Base-by-base conservation (phyloP, 2,329 filamentous ascomycete species). In the Botrytis elliptica region DNA sequence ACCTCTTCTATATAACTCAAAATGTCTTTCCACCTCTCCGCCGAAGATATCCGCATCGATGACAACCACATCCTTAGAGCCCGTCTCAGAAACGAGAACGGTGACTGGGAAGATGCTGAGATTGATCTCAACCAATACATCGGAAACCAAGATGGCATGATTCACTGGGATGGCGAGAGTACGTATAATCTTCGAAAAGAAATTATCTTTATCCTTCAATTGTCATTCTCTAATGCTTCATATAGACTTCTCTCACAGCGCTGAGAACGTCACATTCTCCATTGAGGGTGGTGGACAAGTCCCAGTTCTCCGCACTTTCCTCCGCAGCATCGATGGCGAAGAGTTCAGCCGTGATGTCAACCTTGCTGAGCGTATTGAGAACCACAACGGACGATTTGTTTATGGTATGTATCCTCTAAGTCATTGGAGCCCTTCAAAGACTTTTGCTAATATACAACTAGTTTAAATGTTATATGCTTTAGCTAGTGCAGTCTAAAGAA, bases 51-150 rank as follows among this genome's bases (percentile, higher is more conserved):
- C 77, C 75, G 77, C 64, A 85, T 89, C 38, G 86, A 82, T 33
- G 76, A 79, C 1, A 83, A 86, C 36, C 87, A 88, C 55, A 78
- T 90, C 63, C 86, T 90, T 64, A 86, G 87, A 29, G 88, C 87
- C 55, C 74, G 65, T 0, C 83, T 90, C 46, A 77, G 74, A 57
- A 83, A 84, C 46, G 67, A 79, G 1, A 82, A 86, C 0, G 87
- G 87, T 57, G 82, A 88, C 29, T 71, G 73, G 1, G 74, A 82
- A 2, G 74, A 80, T 10, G 81, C 83, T 55, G 84, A 90, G 77
- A 76, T 90, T 76, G 90, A 90, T 82, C 84, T 90, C 9, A 80
- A 84, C 4, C 87, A 89, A 84, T 83, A 86, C 74, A 83, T 90
- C 71, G 80, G 81, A 74, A 90, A 90, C 81, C 77, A 85, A 33